These are phyloP conservation scores for Apiospora malaysiana DNA, from an alignment of 2,329 filamentous ascomycete genomes.

Conservation along the genomic window DNA sequence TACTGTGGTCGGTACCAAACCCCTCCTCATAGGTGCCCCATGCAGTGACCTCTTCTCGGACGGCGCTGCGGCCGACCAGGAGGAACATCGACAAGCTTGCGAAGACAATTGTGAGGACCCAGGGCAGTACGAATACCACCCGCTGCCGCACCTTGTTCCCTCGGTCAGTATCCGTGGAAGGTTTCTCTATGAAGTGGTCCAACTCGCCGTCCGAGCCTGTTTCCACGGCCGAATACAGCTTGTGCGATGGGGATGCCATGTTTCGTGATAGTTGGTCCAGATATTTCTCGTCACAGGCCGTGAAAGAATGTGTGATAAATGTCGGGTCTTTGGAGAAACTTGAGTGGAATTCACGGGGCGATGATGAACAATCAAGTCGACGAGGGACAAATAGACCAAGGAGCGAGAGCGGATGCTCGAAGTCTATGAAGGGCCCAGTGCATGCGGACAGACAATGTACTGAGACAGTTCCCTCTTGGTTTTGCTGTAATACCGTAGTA, in stretches of 20 bases:
- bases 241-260: background rate
- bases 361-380: background rate
- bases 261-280: background rate
- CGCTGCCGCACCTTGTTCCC: background rate
- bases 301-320: too few relatives aligned
- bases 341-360: background rate
- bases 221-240: background rate
- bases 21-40: background rate
- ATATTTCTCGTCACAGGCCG: too few relatives aligned
- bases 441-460: background rate
- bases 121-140: background rate
- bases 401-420: background rate
- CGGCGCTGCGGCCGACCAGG: background rate
- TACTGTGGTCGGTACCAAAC: background rate
- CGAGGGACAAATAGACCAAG: background rate
- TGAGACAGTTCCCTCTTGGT: background rate
- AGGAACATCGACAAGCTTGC: background rate
- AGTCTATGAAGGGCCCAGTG: background rate
- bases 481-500: background rate
- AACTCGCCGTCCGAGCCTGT: conserved; percentile 6
- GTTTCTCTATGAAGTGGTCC: conserved; percentile 2
- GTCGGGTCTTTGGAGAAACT: background rate
- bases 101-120: background rate
- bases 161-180: background rate
- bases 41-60: background rate